A percentile compares a stretch with the other conserved stretches of the same genome.
These are phyloP conservation scores for Pichia sp. DNA, from an alignment of 1,139 yeast species.

Conservation along the genomic window DNA sequence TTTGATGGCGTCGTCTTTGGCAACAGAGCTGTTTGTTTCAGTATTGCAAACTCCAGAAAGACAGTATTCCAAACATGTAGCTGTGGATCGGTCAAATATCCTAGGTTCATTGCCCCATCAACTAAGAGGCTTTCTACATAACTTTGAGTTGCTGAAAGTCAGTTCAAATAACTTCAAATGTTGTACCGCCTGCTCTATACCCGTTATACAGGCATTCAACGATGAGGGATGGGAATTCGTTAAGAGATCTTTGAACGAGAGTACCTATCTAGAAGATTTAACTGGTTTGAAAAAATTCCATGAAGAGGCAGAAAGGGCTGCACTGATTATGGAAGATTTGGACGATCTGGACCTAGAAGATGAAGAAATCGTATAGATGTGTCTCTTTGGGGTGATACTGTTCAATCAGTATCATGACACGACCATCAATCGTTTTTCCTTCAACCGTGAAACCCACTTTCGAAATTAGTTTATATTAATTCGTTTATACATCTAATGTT, in stretches of 20 bases:
- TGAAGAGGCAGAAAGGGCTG: conserved; percentile 63
- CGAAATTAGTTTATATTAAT: background rate
- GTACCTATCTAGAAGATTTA: conserved; percentile 63
- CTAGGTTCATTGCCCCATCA: conserved; percentile 86
- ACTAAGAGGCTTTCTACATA: conserved; percentile 73
- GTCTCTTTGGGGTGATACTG: too few species aligned
- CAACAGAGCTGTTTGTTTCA: conserved; percentile 79
- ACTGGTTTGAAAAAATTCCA: conserved; percentile 77
- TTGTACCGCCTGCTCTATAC: conserved; percentile 81
- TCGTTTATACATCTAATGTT: background rate
- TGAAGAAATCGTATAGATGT: background rate
- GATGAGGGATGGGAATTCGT: conserved; percentile 78
- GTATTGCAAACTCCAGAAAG: conserved; percentile 61
- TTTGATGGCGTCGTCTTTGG: conserved; percentile 76
- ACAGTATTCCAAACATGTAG: conserved; percentile 43
- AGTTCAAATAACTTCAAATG: conserved; percentile 65
- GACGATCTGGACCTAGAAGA: conserved; percentile 35
- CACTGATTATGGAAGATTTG: conserved; percentile 42
- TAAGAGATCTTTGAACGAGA: conserved; percentile 57
- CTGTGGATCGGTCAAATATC: conserved; percentile 32
- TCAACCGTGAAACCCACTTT: background rate
- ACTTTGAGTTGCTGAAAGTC: conserved; percentile 59
- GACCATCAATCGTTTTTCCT: too few species aligned
- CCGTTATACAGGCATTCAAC: conserved; percentile 49
- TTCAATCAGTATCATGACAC: too few species aligned